These are phyloP conservation scores for Puccinellia tenuiflora DNA, from an alignment of 176 grass and related monocot genomes.

Conservation along the genomic window DNA sequence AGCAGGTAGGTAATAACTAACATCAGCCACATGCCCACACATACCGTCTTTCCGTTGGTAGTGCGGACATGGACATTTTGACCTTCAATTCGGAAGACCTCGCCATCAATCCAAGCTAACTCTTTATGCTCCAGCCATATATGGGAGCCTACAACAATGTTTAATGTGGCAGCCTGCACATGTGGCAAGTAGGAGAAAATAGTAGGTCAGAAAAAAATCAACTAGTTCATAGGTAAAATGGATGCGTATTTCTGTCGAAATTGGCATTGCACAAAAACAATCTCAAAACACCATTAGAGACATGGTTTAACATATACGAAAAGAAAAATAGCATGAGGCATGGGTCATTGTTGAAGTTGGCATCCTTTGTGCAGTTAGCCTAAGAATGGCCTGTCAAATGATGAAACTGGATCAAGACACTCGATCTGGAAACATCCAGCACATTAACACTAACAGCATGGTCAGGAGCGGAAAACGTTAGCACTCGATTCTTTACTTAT, in stretches of 20 bases:
- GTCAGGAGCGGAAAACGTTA: background rate
- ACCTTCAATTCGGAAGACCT: slow-evolving; percentile 71
- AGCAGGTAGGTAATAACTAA: background rate
- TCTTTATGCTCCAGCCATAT: slow-evolving; percentile 82
- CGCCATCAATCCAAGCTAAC: slow-evolving; percentile 87
- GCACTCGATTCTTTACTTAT: background rate
- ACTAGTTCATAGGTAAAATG: background rate
- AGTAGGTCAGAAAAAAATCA: slow-evolving; percentile 8
- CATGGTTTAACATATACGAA: background rate
- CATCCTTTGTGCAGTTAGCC: background rate
- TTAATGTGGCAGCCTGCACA: slow-evolving; percentile 39
- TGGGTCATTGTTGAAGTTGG: background rate
- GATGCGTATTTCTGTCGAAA: background rate
- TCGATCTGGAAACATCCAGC: background rate
- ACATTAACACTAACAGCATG: background rate
- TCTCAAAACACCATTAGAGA: background rate
- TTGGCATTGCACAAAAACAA: background rate
- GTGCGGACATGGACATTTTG: slow-evolving; percentile 57
- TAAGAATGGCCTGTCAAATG: background rate
- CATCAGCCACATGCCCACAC: background rate
- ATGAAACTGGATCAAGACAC: background rate
- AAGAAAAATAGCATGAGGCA: background rate
- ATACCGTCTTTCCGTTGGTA: slow-evolving; percentile 82
- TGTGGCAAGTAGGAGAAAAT: background rate
- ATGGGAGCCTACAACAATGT: slow-evolving; percentile 83